Evolutionary conservation across 176 grass and related monocot species (phyloP).

Genomic region (Musa acuminata): DNA sequence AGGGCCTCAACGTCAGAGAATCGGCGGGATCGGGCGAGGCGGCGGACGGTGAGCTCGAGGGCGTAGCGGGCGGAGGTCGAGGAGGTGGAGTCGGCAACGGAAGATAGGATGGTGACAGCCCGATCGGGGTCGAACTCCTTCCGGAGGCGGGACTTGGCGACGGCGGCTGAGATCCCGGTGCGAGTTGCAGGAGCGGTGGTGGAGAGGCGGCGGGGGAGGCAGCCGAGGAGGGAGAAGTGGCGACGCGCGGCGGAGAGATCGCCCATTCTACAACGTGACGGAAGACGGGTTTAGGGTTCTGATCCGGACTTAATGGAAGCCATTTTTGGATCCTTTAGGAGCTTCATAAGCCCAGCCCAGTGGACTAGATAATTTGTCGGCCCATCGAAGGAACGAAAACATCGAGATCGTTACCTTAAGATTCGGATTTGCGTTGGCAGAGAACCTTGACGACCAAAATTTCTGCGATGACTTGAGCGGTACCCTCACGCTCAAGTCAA

Average conservation of each 20-base stretch:
- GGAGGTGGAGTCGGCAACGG: conserved; percentile 37
- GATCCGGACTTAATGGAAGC: too few species aligned
- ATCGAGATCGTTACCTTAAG: too few species aligned
- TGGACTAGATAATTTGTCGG: too few species aligned
- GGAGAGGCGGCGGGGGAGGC: conserved; percentile 23
- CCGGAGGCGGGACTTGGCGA: conserved; percentile 33
- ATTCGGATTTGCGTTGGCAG: too few species aligned
- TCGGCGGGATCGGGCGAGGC: conserved; percentile 44
- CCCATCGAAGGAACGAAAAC: too few species aligned
- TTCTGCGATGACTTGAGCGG: too few species aligned
- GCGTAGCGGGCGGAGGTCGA: conserved; percentile 40
- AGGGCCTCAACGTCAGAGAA: conserved; percentile 34
- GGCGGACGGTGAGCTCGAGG: conserved; percentile 39
- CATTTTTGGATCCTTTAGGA: too few species aligned
- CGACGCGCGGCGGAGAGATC: conserved; percentile 28
- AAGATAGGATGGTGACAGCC: conserved; percentile 39
- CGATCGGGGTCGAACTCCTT: conserved; percentile 48
- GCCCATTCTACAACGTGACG: background rate
- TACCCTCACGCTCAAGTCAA: too few species aligned
- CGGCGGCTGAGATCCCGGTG: background rate
- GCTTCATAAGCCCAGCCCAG: too few species aligned
- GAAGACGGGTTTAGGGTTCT: background rate
- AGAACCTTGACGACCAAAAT: too few species aligned
- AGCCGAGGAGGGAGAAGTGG: conserved; percentile 10
- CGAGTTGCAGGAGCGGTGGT: conserved; percentile 1